These are phyloP conservation scores for Conticribra weissflogii DNA, from an alignment of 108 stramenopile species.

Conservation along the genomic window DNA sequence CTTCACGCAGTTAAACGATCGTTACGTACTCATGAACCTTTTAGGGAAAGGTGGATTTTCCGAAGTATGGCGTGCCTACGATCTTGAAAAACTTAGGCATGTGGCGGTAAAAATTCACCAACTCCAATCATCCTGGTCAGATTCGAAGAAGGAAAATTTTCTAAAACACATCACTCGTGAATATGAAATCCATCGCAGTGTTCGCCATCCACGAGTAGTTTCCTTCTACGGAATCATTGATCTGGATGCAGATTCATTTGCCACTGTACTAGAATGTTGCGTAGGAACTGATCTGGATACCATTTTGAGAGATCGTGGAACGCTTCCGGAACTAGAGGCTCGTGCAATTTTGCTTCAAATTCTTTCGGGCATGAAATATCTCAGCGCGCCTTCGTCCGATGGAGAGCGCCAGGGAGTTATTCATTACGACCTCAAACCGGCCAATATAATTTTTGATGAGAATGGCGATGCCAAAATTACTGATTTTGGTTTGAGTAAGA, in stretches of 20 bases:
- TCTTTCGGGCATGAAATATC: constrained; percentile 92
- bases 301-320: constrained; percentile 79
- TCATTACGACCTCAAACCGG: constrained; percentile 95
- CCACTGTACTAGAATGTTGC: constrained; percentile 97
- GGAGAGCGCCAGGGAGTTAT: constrained; percentile 93
- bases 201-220: constrained; percentile 97
- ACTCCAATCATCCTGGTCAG: constrained; percentile 94
- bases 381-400: constrained; percentile 85
- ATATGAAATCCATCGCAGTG: constrained; percentile 95
- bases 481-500: constrained; percentile 97
- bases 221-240: constrained; percentile 97
- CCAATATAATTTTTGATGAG: constrained; percentile 94
- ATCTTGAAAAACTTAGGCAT: constrained; percentile 78
- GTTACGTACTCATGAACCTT: constrained; percentile 89
- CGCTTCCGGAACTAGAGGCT: constrained; percentile 92
- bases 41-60: constrained; percentile 98
- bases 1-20: constrained; percentile 72
- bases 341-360: constrained; percentile 93
- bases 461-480: constrained; percentile 97
- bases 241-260: constrained; percentile 96
- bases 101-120: constrained; percentile 99
- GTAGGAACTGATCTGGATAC: constrained; percentile 93
- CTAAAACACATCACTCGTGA: constrained; percentile 98
- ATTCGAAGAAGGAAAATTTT: constrained; percentile 94
- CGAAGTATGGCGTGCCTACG: constrained; percentile 98